Evolutionary conservation across 768 basidiomycete species (phyloP), one percentile per base, ranked within the genome.

Genomic region (Rhodotorula diobovata): DNA sequence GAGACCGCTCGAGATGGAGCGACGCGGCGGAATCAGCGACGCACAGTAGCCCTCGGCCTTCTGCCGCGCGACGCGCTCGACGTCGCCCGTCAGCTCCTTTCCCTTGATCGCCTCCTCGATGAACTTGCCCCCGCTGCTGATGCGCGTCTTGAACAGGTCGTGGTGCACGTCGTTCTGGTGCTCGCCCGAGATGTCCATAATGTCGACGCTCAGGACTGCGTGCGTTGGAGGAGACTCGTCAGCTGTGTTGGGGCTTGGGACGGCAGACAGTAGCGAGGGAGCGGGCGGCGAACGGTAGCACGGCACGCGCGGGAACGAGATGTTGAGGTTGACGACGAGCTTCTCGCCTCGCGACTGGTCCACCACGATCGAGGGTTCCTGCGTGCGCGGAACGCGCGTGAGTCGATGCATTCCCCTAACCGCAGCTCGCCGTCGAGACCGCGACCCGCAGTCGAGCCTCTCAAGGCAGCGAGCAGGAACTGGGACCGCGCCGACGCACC

Each of bases 111-210:
- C 66, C 32, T 66, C 65, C 45, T 63, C 59, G 35, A 96, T 85
- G n/a, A 82, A 80, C 9, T 78, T 77, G 6, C 93, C 91, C 7
- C 81, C 73, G 30, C 82, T 78, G 71, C 87, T 85, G 41, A 97
- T 81, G 23, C 96, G 87, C 21, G 86, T 88, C 80, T 97, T 97
- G 66, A 88, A 77, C 66, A 98, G 85, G 77, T 91, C 92, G 80
- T 97, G 94, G 15, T 92, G 86, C 60, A 97, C 79, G 78, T 97
- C 82, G 68, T 89, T 85, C 80, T 97, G 95, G 39, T 89, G 87
- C 83, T 97, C 96, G 37, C 96, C 96, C 68, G 90, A 91, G 69
- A 99, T 96, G 79, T 99, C 96, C 91, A 97, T 94, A 63, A 98
- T 87, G 81, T 99, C 96, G 63, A 98, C 82, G 79, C 91, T 94